phyloP scores from a whole-genome alignment of 1,139 yeast genomes.

The Hansenula anomala region DNA sequence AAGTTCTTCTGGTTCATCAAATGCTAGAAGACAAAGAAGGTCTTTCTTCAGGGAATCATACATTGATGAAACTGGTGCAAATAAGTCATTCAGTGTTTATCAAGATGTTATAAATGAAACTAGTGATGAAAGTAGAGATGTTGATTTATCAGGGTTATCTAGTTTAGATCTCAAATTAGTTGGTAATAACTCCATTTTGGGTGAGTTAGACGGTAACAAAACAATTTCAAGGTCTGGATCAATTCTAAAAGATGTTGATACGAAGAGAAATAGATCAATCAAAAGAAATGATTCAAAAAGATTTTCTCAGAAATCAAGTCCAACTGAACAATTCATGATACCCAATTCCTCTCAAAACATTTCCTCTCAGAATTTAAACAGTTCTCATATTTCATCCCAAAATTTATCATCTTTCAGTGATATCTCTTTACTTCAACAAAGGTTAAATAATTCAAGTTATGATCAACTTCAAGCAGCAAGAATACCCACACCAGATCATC shows the following conservation, averaged over 20 bases:
- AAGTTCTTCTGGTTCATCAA: neutral
- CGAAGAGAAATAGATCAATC: neutral
- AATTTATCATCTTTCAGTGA: neutral
- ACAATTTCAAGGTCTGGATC: slow-evolving; percentile 8
- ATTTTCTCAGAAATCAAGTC: neutral
- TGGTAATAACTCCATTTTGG: slow-evolving; percentile 4
- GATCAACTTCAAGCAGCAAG: neutral
- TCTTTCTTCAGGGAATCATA: slow-evolving; percentile 20
- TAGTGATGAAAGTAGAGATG: slow-evolving; percentile 14
- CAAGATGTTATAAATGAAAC: slow-evolving; percentile 20
- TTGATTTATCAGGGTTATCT: slow-evolving; percentile 16
- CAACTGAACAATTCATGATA: neutral
- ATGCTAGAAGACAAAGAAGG: slow-evolving; percentile 8
- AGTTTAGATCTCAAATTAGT: slow-evolving; percentile 9
- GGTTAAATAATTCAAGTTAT: neutral
- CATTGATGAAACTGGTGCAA: slow-evolving; percentile 19
- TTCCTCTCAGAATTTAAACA: neutral
- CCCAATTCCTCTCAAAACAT: neutral
- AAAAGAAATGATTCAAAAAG: neutral
- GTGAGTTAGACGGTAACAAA: slow-evolving; percentile 11
- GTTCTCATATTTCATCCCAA: neutral
- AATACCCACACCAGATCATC: slow-evolving; percentile 12
- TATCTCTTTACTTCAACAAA: neutral
- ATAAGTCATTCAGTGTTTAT: slow-evolving; percentile 16
- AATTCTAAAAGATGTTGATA: slow-evolving; percentile 1